Evolutionary conservation across 1,284 basidiomycete species (phyloP), one percentile per base, ranked within the genome.

Genomic region (Marasmius fiardii): DNA sequence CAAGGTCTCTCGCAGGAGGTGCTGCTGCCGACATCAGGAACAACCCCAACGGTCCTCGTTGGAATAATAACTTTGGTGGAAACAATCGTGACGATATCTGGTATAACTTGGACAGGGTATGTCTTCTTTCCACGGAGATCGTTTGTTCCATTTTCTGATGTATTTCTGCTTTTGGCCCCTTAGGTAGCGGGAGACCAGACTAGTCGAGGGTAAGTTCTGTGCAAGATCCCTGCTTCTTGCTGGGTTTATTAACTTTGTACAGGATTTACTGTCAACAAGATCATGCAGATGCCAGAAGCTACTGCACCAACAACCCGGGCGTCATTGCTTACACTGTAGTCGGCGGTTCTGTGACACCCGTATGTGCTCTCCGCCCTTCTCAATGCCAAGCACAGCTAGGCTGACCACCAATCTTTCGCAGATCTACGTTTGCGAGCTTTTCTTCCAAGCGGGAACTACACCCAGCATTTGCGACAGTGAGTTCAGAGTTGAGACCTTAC

Each of bases 401-500:
- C n/a, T n/a, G n/a, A n/a, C n/a, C n/a, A n/a, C n/a, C n/a, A n/a
- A n/a, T n/a, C n/a, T n/a, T n/a, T n/a, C n/a, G n/a, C 26, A 49
- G 47, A 49, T 49, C 26, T 61, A 57, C 44, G 45, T 37, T 16
- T 61, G 60, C 53, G 55, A 61, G 7, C 56, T 59, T 43, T 61
- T 59, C 53, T 34, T 39, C 21, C 49, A 45, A 14, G 54, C 57
- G 26, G 41, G 45, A 1, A 11, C 53, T 2, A 58, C 53, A 1
- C 58, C 58, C 16, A 49, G 24, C 23, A 45, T 59, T n/a, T 61
- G 60, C 58, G 18, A 23, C 4, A 28, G 58, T 58, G 4, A 18
- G 57, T 50, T 14, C 16, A n/a, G n/a, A n/a, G n/a, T 16, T 5
- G 16, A 12, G 20, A n/a, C n/a, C n/a, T n/a, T n/a, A n/a, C n/a